Evolutionary conservation across 164 flowering plant genomes (phyloP).

Genomic region (Amborella trichopoda): DNA sequence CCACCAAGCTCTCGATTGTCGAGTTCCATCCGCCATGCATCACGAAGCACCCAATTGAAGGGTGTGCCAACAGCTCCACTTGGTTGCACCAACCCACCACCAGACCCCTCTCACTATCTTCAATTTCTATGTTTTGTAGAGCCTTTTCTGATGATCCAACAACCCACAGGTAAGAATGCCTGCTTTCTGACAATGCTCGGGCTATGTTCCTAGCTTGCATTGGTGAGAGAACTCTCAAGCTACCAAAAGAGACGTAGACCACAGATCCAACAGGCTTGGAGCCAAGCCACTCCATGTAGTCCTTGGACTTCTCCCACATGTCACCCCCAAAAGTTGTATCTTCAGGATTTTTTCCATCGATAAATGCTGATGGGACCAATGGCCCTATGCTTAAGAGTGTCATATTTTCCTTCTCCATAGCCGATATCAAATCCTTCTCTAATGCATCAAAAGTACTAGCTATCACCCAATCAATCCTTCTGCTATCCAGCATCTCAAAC

Average conservation of each 20-base stretch:
- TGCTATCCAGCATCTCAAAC: constrained; percentile 16
- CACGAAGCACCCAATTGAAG: constrained; percentile 41
- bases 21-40: constrained; percentile 82
- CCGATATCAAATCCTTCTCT: constrained; percentile 28
- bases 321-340: constrained; percentile 31
- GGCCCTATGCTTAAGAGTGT: constrained; percentile 41
- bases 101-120: constrained; percentile 13
- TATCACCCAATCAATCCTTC: constrained; percentile 15
- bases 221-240: constrained; percentile 9
- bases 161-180: constrained; percentile 32
- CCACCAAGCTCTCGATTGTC: constrained; percentile 29
- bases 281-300: constrained; percentile 19
- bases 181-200: constrained; percentile 9
- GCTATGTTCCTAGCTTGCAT: constrained; percentile 21
- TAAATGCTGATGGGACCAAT: constrained; percentile 30
- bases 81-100: constrained; percentile 42
- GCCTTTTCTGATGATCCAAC: constrained; percentile 3
- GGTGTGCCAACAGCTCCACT: constrained; percentile 36
- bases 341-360: constrained; percentile 13
- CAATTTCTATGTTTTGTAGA: background rate
- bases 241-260: constrained; percentile 32
- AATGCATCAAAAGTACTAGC: constrained; percentile 43
- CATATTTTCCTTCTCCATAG: constrained; percentile 4
- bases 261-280: constrained; percentile 21
- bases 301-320: background rate